phyloP scores from a whole-genome alignment of 2,329 filamentous ascomycete genomes.

The Daldinia eschscholtzii region DNA sequence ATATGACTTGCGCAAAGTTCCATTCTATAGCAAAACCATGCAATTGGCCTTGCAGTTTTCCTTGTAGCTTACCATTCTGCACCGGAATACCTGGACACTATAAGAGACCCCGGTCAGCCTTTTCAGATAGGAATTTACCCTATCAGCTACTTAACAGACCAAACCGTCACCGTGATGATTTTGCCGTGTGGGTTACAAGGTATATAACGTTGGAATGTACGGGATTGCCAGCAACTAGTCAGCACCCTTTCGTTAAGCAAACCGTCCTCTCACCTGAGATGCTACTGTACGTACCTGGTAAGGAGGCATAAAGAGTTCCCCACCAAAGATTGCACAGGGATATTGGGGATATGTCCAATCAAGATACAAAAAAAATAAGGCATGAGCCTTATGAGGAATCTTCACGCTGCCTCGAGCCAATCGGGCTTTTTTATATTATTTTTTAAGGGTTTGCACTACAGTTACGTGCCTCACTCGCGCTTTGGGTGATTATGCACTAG shows the following conservation, averaged over 20 bases:
- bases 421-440: neutral
- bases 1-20: constrained; percentile 3
- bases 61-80: constrained; percentile 7
- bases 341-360: neutral
- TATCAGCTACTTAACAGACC: neutral
- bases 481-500: constrained; percentile 2
- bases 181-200: neutral
- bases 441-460: neutral
- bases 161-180: neutral
- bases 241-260: neutral
- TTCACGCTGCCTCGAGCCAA: neutral
- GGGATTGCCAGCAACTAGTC: too few species aligned
- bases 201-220: too few species aligned
- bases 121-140: neutral
- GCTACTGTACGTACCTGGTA: neutral
- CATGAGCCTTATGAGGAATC: constrained; percentile 2
- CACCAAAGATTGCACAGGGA: neutral
- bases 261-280: constrained; percentile 4
- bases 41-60: neutral
- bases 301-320: neutral
- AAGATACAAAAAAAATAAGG: constrained; percentile 6
- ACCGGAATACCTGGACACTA: neutral
- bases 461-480: constrained; percentile 8
- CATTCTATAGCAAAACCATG: neutral
- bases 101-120: neutral